phyloP scores from a whole-genome alignment of 2,329 filamentous ascomycete species.

The Pseudonectria buxi region DNA sequence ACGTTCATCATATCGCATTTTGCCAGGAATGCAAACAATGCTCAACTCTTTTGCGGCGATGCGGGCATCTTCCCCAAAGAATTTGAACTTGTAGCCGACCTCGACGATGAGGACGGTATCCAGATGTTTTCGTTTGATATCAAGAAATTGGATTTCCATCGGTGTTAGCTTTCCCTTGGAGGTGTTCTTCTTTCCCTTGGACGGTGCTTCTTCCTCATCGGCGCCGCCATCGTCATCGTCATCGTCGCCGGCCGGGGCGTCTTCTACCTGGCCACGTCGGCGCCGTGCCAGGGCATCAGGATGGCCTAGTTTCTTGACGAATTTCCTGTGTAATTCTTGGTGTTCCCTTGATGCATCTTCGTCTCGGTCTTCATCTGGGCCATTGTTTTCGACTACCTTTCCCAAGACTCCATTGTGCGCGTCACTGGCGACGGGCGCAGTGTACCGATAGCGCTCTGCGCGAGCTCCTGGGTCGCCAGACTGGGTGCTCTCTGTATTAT shows the following conservation, averaged over 20 bases:
- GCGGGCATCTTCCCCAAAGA: slow-evolving; percentile 92
- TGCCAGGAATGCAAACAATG: slow-evolving; percentile 95
- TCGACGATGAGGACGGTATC: slow-evolving; percentile 89
- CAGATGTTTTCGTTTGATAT: slow-evolving; percentile 86
- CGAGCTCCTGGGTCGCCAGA: slow-evolving; percentile 27
- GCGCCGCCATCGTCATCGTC: slow-evolving; percentile 51
- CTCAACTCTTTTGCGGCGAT: slow-evolving; percentile 83
- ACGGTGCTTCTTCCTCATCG: slow-evolving; percentile 45
- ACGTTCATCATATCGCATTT: slow-evolving; percentile 89
- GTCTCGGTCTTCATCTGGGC: slow-evolving; percentile 30
- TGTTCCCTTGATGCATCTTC: slow-evolving; percentile 46
- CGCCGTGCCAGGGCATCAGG: slow-evolving; percentile 72
- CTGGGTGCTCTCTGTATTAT: slow-evolving; percentile 5
- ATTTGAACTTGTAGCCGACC: slow-evolving; percentile 96
- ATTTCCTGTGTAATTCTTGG: slow-evolving; percentile 70
- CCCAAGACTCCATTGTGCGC: slow-evolving; percentile 1
- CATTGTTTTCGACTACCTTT: slow-evolving; percentile 18
- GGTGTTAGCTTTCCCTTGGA: slow-evolving; percentile 80
- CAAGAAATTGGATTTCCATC: slow-evolving; percentile 86
- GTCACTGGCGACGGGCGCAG: slow-evolving; percentile 34
- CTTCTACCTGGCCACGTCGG: slow-evolving; percentile 49
- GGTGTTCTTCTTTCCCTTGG: slow-evolving; percentile 59
- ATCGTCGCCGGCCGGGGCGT: slow-evolving; percentile 47
- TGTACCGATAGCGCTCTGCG: slow-evolving; percentile 48
- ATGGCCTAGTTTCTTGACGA: slow-evolving; percentile 83